phyloP scores from a whole-genome alignment of 2,329 filamentous ascomycete genomes.

The Colletotrichum filicis region DNA sequence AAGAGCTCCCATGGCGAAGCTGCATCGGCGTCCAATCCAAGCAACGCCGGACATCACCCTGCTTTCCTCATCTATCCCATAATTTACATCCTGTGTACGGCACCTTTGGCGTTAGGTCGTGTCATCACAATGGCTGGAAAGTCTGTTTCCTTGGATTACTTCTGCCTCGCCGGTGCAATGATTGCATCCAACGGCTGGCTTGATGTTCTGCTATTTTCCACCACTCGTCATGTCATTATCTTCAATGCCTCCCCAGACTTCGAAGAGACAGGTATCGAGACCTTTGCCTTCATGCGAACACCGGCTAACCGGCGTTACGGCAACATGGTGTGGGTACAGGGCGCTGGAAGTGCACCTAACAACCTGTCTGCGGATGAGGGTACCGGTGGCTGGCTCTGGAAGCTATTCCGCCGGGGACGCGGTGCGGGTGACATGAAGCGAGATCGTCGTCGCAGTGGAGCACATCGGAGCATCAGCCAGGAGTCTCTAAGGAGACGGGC shows the following conservation, averaged over 20 bases:
- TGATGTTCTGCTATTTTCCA: conserved; percentile 53
- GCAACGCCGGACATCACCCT: conserved; percentile 22
- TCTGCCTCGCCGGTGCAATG: conserved; percentile 62
- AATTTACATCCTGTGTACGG: conserved; percentile 71
- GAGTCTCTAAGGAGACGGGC: conserved; percentile 20
- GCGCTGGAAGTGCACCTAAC: conserved; percentile 13
- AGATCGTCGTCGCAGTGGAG: neutral
- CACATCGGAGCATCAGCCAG: conserved; percentile 29
- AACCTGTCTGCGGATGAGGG: neutral
- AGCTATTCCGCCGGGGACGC: conserved; percentile 6
- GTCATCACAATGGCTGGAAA: conserved; percentile 66
- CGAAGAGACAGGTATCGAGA: conserved; percentile 29
- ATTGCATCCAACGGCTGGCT: conserved; percentile 60
- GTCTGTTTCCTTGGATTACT: conserved; percentile 57
- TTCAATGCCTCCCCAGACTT: conserved; percentile 30
- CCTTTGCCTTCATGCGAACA: conserved; percentile 33
- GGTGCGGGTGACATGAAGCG: neutral
- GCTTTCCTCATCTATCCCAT: conserved; percentile 69
- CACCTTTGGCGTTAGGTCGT: conserved; percentile 68
- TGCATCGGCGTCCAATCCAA: neutral
- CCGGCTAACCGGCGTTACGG: conserved; percentile 28
- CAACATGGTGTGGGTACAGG: conserved; percentile 34
- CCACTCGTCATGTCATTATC: conserved; percentile 51
- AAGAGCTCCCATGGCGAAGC: neutral
- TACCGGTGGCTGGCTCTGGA: conserved; percentile 28